Evolutionary conservation across 768 basidiomycete species (phyloP).

Genomic region (Panaeolus cyanescens): DNA sequence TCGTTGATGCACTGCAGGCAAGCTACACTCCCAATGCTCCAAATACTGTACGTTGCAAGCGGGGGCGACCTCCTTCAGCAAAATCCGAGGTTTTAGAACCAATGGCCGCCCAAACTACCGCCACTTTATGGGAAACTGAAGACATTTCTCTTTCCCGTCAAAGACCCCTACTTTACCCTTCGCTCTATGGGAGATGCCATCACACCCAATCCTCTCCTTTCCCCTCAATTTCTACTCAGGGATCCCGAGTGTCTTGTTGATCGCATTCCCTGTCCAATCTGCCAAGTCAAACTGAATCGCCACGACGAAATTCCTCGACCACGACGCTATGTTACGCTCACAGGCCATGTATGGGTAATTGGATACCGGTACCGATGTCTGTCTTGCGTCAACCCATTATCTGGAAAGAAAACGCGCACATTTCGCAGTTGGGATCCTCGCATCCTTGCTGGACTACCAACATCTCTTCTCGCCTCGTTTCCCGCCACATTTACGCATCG

Average conservation of each 20-base stretch:
- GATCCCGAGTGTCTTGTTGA: slow-evolving; percentile 7
- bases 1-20: no score
- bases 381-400: not conserved
- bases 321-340: not conserved
- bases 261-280: slow-evolving; percentile 10
- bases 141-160: slow-evolving; percentile 13
- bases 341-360: not conserved
- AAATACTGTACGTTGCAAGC: no score
- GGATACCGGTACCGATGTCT: slow-evolving; percentile 4
- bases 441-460: slow-evolving; percentile 1
- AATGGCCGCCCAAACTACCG: slow-evolving; percentile 5
- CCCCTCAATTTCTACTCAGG: slow-evolving; percentile 8
- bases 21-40: no score
- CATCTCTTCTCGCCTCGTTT: slow-evolving; percentile 12
- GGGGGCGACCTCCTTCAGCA: no score
- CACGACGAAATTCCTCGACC: slow-evolving; percentile 2
- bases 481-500: slow-evolving; percentile 18
- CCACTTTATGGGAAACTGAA: slow-evolving; percentile 9
- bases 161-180: slow-evolving; percentile 11
- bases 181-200: not conserved
- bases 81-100: no score
- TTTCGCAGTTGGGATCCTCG: slow-evolving; percentile 4
- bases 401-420: not conserved
- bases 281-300: not conserved
- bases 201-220: slow-evolving; percentile 8